Evolutionary conservation across 768 basidiomycete species (phyloP).

Genomic region (Coprinopsis sp.): DNA sequence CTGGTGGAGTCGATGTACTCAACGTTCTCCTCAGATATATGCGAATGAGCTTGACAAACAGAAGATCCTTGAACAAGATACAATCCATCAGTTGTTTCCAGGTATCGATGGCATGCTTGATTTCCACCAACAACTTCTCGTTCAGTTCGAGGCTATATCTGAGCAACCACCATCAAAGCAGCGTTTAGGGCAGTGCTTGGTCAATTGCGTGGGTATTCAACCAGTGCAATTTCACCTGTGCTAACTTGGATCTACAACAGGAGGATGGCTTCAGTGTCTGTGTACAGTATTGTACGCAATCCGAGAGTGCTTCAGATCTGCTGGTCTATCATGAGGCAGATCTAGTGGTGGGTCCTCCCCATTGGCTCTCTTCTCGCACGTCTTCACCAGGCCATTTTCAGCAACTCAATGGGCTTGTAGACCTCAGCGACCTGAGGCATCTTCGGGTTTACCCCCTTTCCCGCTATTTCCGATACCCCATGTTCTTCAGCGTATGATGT

Average conservation of each 20-base stretch:
- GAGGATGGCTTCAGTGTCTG: slow-evolving; percentile 95
- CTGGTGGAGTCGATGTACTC: slow-evolving; percentile 15
- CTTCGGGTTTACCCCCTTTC: too few species aligned
- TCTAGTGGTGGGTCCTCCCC: slow-evolving; percentile 60
- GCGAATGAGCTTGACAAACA: slow-evolving; percentile 75
- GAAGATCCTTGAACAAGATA: slow-evolving; percentile 88
- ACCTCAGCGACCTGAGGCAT: slow-evolving; percentile 91
- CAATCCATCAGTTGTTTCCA: slow-evolving; percentile 92
- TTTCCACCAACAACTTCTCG: slow-evolving; percentile 92
- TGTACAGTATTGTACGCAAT: slow-evolving; percentile 96
- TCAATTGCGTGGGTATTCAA: slow-evolving; percentile 69
- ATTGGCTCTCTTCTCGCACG: slow-evolving; percentile 24
- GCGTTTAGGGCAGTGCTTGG: slow-evolving; percentile 82
- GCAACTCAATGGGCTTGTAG: slow-evolving; percentile 81
- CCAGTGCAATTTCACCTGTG: slow-evolving; percentile 29
- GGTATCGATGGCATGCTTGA: slow-evolving; percentile 92
- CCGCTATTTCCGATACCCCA: slow-evolving; percentile 93
- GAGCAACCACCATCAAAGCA: slow-evolving; percentile 81
- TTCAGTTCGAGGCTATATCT: slow-evolving; percentile 81
- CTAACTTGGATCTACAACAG: slow-evolving; percentile 49
- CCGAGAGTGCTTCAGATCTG: slow-evolving; percentile 80
- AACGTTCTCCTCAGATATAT: slow-evolving; percentile 71
- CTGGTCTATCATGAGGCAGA: slow-evolving; percentile 84
- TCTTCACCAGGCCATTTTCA: slow-evolving; percentile 41
- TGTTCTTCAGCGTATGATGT: slow-evolving; percentile 78